Base-by-base conservation (phyloP, 1,139 yeast genomes). In the Suhomyces bolitotheri region DNA sequence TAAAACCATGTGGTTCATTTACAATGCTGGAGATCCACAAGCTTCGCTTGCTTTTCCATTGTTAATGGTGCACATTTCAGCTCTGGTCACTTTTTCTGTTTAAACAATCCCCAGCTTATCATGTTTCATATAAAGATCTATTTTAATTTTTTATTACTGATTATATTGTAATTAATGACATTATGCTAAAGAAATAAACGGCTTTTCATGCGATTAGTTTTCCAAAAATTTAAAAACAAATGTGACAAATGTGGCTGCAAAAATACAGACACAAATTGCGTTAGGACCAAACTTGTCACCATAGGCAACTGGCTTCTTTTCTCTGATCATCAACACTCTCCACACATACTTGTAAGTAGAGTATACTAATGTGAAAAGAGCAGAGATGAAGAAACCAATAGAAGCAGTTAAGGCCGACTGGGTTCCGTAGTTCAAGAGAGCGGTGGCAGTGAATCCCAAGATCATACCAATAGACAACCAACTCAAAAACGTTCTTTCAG, bases 201-300 rank as follows among this genome's bases (percentile, higher is more conserved):
- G 25, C 10, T 14, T 28, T 22, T 25, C 10, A 7, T 9, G 9
- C n/a, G 15, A 27, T 27, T 42, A 46, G 15, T 39, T 38, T 31
- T 72, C 76, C 31, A 64, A 32, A 38, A 55, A 55, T 49, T 75
- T 78, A 54, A 82, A 80, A 15, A 80, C 53, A 56, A 86, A 89
- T 15, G 94, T 82, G 33, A 80, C 72, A 21, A 84, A 76, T 9
- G 90, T 80, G 4, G 96, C 82, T 3, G 80, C 64, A 7, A 86
- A 82, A 48, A 92, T 68, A 36, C 83, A 83, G 16, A 65, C 62
- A 66, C 97, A 90, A 38, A 92, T 79, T 59, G 80, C 71, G 44
- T 84, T 82, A 14, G 97, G 97, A 1, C 98, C 98, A 47, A 82
- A 60, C 53, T 74, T 79, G 62, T 92, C 98, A 49, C 87, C 96